A percentile compares a stretch with the other conserved stretches of the same genome.
These are phyloP conservation scores for Tricholoma terreum DNA, from an alignment of 768 basidiomycete genomes.

Conservation along the genomic window DNA sequence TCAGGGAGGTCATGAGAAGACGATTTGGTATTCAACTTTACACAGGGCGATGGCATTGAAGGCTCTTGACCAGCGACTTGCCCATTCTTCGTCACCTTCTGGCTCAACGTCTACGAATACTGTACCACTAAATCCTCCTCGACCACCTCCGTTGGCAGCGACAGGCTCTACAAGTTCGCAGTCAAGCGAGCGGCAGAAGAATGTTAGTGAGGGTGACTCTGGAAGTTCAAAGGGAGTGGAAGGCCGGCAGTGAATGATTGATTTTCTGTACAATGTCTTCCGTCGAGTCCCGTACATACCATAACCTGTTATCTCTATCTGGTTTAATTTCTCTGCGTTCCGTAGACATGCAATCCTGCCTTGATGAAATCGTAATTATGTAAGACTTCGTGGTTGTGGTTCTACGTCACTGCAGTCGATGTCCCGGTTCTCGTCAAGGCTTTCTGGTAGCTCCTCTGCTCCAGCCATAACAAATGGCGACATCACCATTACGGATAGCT, in stretches of 20 bases:
- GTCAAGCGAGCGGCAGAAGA: constrained; percentile 32
- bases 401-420: constrained; percentile 13
- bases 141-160: constrained; percentile 31
- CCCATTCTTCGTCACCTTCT: constrained; percentile 52
- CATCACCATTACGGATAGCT: constrained; percentile 3
- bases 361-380: constrained; percentile 8
- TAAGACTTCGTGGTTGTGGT: constrained; percentile 5
- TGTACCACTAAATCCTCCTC: constrained; percentile 26
- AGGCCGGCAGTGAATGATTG: constrained; percentile 17
- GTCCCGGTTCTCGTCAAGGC: constrained; percentile 25
- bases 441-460: constrained; percentile 16
- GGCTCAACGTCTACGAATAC: constrained; percentile 33
- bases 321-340: constrained; percentile 8
- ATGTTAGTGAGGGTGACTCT: constrained; percentile 32
- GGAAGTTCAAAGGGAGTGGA: constrained; percentile 32
- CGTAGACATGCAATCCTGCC: constrained; percentile 1
- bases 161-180: constrained; percentile 19
- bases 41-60: constrained; percentile 91
- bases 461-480: constrained; percentile 22
- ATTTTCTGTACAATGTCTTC: not conserved
- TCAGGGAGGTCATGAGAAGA: constrained; percentile 3
- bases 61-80: constrained; percentile 91
- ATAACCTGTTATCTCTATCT: constrained; percentile 8
- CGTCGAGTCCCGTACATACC: constrained; percentile 9
- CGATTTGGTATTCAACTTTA: constrained; percentile 8